These are phyloP conservation scores for Roridomyces roridus DNA, from an alignment of 768 basidiomycete genomes.

Conservation along the genomic window DNA sequence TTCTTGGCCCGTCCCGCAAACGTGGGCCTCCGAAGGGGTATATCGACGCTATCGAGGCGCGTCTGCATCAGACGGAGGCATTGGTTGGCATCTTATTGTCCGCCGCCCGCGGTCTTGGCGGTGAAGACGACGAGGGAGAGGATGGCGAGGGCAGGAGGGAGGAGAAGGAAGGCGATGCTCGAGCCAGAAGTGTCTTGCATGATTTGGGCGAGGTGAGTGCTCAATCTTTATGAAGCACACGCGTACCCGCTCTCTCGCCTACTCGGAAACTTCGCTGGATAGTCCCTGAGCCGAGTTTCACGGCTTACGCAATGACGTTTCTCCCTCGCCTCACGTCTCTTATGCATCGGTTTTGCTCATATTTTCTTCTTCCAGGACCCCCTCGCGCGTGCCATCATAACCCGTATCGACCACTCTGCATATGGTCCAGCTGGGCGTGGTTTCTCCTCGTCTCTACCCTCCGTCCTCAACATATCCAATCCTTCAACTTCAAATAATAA, in stretches of 20 bases:
- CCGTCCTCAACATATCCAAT: not conserved
- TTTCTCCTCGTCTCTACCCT: constrained; percentile 34
- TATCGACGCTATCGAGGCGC: constrained; percentile 92
- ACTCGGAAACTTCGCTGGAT: too few species aligned
- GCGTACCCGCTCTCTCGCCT: too few species aligned
- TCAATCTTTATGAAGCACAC: too few species aligned
- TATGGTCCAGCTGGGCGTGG: constrained; percentile 80
- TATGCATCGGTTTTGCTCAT: too few species aligned
- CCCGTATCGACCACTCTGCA: constrained; percentile 79
- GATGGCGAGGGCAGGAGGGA: not conserved
- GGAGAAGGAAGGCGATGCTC: not conserved
- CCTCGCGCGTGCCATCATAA: constrained; percentile 80
- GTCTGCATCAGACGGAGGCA: constrained; percentile 90
- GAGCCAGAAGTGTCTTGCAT: constrained; percentile 7
- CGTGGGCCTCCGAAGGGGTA: constrained; percentile 93
- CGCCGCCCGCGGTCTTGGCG: constrained; percentile 48
- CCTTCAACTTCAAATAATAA: not conserved
- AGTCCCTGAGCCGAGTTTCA: too few species aligned
- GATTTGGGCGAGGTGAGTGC: constrained; percentile 14
- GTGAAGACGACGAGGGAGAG: constrained; percentile 22
- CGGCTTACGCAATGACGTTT: too few species aligned
- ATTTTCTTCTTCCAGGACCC: constrained; percentile 58
- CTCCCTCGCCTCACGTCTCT: too few species aligned
- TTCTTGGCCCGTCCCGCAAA: constrained; percentile 79
- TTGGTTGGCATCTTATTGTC: constrained; percentile 83